phyloP scores from a whole-genome alignment of 352 stramenopile genomes.

The Phytophthora ramorum region DNA sequence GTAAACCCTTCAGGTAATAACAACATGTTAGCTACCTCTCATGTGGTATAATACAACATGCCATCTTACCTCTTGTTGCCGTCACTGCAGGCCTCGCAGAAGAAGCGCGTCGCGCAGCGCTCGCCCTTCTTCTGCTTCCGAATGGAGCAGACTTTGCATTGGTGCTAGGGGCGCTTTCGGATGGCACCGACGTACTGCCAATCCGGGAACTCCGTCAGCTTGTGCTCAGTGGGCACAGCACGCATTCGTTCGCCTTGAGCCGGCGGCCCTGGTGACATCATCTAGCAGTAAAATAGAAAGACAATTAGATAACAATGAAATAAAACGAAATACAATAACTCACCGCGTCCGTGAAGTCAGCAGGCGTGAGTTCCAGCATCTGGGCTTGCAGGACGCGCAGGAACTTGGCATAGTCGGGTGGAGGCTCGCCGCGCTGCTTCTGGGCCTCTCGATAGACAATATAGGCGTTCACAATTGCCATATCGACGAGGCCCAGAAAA shows the following conservation, averaged over 20 bases:
- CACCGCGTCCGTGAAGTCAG: not conserved
- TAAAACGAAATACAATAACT: not conserved
- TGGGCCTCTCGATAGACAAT: constrained; percentile 19
- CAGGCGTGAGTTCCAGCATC: constrained; percentile 16
- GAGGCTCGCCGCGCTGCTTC: not conserved
- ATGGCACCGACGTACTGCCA: no score
- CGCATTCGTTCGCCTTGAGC: not conserved
- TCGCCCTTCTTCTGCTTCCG: not conserved
- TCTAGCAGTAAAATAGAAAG: not conserved
- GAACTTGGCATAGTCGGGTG: constrained; percentile 15
- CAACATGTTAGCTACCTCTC: not conserved
- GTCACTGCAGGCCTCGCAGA: constrained; percentile 1
- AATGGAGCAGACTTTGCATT: not conserved
- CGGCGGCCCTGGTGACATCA: not conserved
- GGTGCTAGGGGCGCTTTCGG: not conserved
- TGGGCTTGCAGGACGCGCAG: constrained; percentile 14
- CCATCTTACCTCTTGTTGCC: not conserved
- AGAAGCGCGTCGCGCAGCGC: constrained; percentile 7
- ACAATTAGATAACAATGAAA: not conserved
- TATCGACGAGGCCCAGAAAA: constrained; percentile 36
- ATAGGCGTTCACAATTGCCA: constrained; percentile 27
- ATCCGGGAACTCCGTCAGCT: constrained; percentile 1
- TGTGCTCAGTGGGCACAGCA: not conserved
- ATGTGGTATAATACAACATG: not conserved
- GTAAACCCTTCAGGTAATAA: not conserved